Base-by-base conservation (phyloP, 2,329 filamentous ascomycete genomes). In the Ascochyta clinopodiicola region DNA sequence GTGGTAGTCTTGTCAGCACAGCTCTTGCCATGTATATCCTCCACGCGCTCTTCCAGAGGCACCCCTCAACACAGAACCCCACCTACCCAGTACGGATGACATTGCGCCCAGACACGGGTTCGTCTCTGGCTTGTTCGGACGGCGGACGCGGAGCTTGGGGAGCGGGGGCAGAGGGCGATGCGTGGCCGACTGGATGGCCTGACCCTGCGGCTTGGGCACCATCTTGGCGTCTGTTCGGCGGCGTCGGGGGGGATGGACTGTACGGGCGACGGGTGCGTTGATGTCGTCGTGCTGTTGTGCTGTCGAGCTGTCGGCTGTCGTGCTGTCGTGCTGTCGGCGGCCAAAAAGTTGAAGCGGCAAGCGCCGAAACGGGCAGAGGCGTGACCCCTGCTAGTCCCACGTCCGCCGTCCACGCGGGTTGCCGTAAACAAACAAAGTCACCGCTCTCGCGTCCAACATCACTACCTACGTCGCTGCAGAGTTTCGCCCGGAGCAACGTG, bases 51-150 rank as follows among this genome's bases (percentile, higher is more conserved):
- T 10, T 45, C 17, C 38, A 19, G 6, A 6, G 19, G 34, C 35
- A 31, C 21, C 15, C 38, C 6, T 10, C n/a, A 6, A 24, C 27
- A 34, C 17, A 13, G n/a, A 13, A 12, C 12, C 13, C 12, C 27
- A 69, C 63, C 46, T 83, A 89, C 87, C 86, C 67, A 89, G 75
- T 66, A 89, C 84, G 47, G 85, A 83, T 45, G 82, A 82, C 88
- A 91, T 90, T 39, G 87, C 79, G 15, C 82, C 81, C 44, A 88
- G 72, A 69, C 88, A 91, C 49, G 87, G 84, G 71, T 88, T 89
- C 59, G 78, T 76, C 67, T 86, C 82, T 61, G 83, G 77, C 64
- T 83, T 80, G 67, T 89, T 86, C 44, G 88, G 87, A 63, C 83
- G 81, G 62, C 85, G 83, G 44, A 91, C 82, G 66, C 85, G 84